These are phyloP conservation scores for Astragalus membranaceus DNA, from an alignment of 306 rosid genomes.

Conservation along the genomic window DNA sequence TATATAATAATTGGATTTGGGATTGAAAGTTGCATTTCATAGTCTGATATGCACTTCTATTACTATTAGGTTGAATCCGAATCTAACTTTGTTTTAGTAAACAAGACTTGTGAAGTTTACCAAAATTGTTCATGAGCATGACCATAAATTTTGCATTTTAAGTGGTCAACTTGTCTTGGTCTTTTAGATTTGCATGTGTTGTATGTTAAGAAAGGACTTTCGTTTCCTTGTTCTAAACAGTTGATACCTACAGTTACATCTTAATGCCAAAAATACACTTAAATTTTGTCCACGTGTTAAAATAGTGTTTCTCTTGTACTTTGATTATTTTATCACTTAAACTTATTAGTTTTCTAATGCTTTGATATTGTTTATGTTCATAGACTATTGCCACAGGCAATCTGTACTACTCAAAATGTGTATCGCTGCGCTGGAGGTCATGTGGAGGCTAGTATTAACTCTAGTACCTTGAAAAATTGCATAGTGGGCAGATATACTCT, in stretches of 20 bases:
- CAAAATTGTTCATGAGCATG: neutral
- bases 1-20: neutral
- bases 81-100: neutral
- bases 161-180: neutral
- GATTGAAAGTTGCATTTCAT: neutral
- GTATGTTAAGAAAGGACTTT: neutral
- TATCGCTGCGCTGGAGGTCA: slow-evolving; percentile 40
- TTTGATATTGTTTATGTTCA: slow-evolving; percentile 4
- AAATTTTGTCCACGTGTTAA: neutral
- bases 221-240: slow-evolving; percentile 1
- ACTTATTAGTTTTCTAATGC: slow-evolving; percentile 1
- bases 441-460: slow-evolving; percentile 32
- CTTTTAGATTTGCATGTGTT: neutral
- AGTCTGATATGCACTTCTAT: neutral
- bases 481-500: slow-evolving; percentile 30
- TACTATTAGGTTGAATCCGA: neutral
- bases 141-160: neutral
- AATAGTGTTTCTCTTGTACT: neutral
- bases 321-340: neutral
- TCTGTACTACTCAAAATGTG: slow-evolving; percentile 46
- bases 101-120: neutral
- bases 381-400: slow-evolving; percentile 51
- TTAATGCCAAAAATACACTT: neutral
- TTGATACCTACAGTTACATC: neutral
- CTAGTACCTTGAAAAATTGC: slow-evolving; percentile 31